Conservation (phyloP, 495 filamentous ascomycete genomes). For the Letharia lupina region DNA sequence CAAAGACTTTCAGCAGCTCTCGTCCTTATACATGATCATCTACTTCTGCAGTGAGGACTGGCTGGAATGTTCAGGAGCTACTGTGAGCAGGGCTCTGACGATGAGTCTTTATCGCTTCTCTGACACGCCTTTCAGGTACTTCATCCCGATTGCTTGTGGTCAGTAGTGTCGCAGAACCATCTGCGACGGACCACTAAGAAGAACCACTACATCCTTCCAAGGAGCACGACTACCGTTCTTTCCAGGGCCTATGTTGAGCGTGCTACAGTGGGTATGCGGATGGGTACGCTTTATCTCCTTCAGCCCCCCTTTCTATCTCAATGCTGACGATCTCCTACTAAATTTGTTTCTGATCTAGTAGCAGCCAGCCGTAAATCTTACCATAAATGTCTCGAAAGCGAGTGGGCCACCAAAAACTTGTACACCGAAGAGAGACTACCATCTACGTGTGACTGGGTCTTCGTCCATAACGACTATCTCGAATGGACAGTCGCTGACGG, state of each 20-base stretch:
- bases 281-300: neutral
- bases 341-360: neutral
- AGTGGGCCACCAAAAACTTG: neutral
- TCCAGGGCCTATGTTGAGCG: neutral
- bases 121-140: neutral
- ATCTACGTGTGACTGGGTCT: neutral
- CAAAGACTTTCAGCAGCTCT: neutral
- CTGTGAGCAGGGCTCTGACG: neutral
- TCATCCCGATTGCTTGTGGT: constrained; percentile 4
- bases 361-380: neutral
- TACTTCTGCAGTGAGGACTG: neutral
- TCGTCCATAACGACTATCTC: neutral
- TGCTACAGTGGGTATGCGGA: neutral
- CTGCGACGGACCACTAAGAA: neutral
- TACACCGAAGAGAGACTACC: neutral
- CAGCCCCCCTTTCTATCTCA: neutral
- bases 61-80: neutral
- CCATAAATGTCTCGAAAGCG: neutral
- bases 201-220: neutral
- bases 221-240: neutral
- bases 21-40: neutral
- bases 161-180: neutral
- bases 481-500: neutral
- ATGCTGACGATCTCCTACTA: neutral
- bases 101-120: neutral